These are phyloP conservation scores for Pseudozyma thailandica DNA, from an alignment of 1,284 basidiomycete genomes.

Conservation along the genomic window DNA sequence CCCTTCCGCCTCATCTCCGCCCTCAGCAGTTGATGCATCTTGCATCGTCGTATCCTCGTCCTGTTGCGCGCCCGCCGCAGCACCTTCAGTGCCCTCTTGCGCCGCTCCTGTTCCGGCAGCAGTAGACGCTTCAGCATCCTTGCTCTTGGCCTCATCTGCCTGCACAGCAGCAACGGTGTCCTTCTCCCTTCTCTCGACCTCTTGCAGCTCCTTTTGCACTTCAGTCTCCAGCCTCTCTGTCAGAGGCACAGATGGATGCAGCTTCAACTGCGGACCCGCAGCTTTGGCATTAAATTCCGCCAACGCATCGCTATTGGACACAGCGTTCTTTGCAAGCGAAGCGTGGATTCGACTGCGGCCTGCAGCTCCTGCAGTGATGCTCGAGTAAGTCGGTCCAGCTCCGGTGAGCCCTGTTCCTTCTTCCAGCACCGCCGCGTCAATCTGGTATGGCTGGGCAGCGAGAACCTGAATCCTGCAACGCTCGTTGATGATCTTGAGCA, in stretches of 20 bases:
- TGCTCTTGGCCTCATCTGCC: constrained; percentile 38
- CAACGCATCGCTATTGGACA: constrained; percentile 59
- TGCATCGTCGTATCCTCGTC: constrained; percentile 46
- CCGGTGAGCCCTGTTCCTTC: constrained; percentile 66
- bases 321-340: constrained; percentile 47
- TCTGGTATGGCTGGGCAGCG: constrained; percentile 56
- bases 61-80: constrained; percentile 13
- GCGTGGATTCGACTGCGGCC: constrained; percentile 39
- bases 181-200: constrained; percentile 46
- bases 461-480: constrained; percentile 82
- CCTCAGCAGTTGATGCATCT: constrained; percentile 15
- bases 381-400: constrained; percentile 55
- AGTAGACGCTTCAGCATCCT: constrained; percentile 23
- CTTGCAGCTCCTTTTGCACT: constrained; percentile 59
- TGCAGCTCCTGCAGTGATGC: constrained; percentile 20
- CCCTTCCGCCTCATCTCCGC: constrained; percentile 13
- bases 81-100: constrained; percentile 10
- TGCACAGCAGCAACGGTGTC: constrained; percentile 35
- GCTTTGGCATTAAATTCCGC: constrained; percentile 63
- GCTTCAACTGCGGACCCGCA: constrained; percentile 64
- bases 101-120: constrained; percentile 2
- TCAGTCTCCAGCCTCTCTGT: constrained; percentile 62
- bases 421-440: constrained; percentile 59
- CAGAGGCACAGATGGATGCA: constrained; percentile 60
- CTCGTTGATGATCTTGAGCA: constrained; percentile 94